Conservation (phyloP, 2,329 filamentous ascomycete species). For the Fusarium newnesense region DNA sequence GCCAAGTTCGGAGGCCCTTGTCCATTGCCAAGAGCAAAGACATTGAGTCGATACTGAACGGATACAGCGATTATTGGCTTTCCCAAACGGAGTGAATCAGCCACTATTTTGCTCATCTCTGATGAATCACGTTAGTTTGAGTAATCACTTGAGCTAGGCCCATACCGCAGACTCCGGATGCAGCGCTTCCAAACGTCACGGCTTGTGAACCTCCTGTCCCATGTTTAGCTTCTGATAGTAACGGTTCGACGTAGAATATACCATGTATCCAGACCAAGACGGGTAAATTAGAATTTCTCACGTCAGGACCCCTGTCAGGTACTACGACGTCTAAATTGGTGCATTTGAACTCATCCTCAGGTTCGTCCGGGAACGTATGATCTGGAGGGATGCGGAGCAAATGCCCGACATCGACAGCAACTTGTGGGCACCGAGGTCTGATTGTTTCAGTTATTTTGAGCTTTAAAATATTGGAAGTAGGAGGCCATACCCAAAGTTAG, state of each 20-base stretch:
- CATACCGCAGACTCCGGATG: constrained; percentile 55
- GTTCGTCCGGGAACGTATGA: constrained; percentile 28
- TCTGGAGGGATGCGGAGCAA: constrained; percentile 55
- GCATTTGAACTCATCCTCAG: constrained; percentile 56
- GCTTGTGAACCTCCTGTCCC: constrained; percentile 53
- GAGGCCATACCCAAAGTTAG: neutral
- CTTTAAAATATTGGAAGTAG: accelerated
- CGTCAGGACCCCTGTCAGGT: constrained; percentile 28
- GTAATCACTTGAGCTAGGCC: accelerated
- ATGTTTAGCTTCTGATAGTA: accelerated
- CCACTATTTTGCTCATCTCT: constrained; percentile 45
- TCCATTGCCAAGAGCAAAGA: constrained; percentile 56
- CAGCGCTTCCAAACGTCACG: constrained; percentile 55
- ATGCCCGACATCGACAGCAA: constrained; percentile 53
- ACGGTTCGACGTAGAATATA: neutral
- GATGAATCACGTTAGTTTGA: accelerated
- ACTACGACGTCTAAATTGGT: constrained; percentile 54
- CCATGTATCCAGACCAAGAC: constrained; percentile 60
- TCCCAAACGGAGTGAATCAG: constrained; percentile 46
- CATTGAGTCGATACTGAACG: constrained; percentile 40
- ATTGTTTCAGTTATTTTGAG: accelerated
- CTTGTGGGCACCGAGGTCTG: constrained; percentile 56
- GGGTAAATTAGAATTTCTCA: constrained; percentile 38
- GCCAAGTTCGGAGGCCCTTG: constrained; percentile 51
- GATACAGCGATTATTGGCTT: constrained; percentile 34